Conservation (phyloP, 495 filamentous ascomycete genomes). For the Podospora australis region DNA sequence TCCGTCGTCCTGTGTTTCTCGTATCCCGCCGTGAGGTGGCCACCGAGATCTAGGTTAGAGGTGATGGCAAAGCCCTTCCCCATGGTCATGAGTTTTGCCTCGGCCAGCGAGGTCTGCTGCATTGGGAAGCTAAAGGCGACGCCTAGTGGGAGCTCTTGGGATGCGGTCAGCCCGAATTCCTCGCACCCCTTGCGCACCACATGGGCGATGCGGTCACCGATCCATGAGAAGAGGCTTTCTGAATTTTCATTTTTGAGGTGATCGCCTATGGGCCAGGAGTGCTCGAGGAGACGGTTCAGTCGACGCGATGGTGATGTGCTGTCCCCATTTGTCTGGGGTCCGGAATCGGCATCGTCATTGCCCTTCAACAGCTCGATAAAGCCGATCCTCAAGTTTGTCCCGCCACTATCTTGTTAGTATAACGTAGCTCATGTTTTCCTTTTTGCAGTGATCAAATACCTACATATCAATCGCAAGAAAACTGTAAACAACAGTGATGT, state of each 20-base stretch:
- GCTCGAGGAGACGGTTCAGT: conserved; percentile 51
- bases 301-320: background rate
- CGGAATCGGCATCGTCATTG: conserved; percentile 7
- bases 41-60: conserved; percentile 62
- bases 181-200: conserved; percentile 51
- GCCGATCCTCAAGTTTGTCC: conserved; percentile 72
- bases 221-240: conserved; percentile 72
- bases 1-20: conserved; percentile 41
- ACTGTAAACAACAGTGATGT: conserved; percentile 28
- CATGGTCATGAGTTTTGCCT: conserved; percentile 79
- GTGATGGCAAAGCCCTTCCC: conserved; percentile 81
- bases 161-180: conserved; percentile 20
- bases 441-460: conserved; percentile 22
- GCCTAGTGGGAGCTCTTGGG: conserved; percentile 58
- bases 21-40: conserved; percentile 63
- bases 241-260: conserved; percentile 71
- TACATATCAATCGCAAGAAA: conserved; percentile 74
- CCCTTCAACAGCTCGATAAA: conserved; percentile 64
- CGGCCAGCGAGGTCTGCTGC: conserved; percentile 65
- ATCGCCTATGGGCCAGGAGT: conserved; percentile 72
- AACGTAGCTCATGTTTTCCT: too few species aligned
- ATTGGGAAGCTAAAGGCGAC: conserved; percentile 87
- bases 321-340: background rate
- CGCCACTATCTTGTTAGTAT: too few species aligned
- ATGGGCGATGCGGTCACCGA: conserved; percentile 67